A percentile compares a stretch with the other conserved stretches of the same genome.
Evolutionary conservation across 2,329 filamentous ascomycete genomes (phyloP).

Genomic region (Epichloe uncinata): DNA sequence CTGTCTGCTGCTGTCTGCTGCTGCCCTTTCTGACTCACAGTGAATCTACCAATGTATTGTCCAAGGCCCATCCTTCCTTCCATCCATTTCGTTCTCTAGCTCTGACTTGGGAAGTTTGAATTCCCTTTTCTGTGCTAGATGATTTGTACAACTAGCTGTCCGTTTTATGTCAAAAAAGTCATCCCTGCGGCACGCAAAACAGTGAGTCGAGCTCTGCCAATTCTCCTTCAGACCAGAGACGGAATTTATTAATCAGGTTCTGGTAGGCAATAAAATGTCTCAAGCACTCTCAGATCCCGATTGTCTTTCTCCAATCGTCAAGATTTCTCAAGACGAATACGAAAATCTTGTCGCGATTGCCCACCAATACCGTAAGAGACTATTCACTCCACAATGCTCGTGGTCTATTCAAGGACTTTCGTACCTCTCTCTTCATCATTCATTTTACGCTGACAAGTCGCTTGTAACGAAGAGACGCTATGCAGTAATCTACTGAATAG

Average conservation of each 20-base stretch:
- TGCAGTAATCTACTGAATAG: constrained; percentile 2
- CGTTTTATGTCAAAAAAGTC: not conserved
- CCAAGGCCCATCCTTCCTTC: not conserved
- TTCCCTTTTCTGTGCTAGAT: not conserved
- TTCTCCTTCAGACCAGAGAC: not conserved
- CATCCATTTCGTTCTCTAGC: not conserved
- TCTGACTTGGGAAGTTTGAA: no score
- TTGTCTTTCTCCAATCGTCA: not conserved
- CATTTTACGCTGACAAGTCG: not conserved
- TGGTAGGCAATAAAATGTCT: not conserved
- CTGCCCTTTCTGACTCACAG: not conserved
- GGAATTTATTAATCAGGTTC: not conserved
- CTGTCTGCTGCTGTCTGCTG: not conserved
- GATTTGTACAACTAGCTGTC: not conserved
- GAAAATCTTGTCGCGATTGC: not conserved
- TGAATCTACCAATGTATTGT: not conserved
- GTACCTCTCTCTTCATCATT: not conserved
- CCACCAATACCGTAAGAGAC: constrained; percentile 1
- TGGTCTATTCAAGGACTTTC: not conserved
- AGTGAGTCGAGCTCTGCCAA: not conserved
- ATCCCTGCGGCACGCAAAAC: not conserved
- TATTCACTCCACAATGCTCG: not conserved
- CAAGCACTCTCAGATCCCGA: not conserved
- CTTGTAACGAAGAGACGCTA: not conserved
- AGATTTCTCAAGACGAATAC: constrained; percentile 1